Base-by-base conservation (phyloP, 2,329 filamentous ascomycete species). In the Sporothrix schenckii region DNA sequence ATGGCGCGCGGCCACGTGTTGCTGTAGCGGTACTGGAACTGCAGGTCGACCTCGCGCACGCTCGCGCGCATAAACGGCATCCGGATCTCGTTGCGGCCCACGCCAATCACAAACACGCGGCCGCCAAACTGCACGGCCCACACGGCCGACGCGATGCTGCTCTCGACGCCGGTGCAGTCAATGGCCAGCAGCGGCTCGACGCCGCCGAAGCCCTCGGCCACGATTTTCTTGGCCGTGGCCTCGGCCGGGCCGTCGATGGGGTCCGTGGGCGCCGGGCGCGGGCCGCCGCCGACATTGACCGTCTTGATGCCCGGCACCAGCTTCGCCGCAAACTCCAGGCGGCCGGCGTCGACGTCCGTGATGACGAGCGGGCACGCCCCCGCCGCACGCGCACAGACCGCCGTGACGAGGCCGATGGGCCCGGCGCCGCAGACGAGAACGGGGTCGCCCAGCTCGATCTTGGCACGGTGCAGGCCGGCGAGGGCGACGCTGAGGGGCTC, bases 1-100 rank as follows among this genome's bases (percentile, higher is more conserved):
- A 98, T 97, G 56, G 95, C 94, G 73, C 92, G 88, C 47, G 94
- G 95, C 94, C 94, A 98, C 27, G 93, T 97, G 83, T 98, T 97
- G 83, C 87, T 88, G 84, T 98, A 98, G 72, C 95, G 88, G 84
- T 98, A 98, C 83, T 98, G 94, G 81, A 97, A 95, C 82, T 97
- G 92, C 72, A 98, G 84, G 81, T 98, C 94, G 75, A 98, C 91
- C 83, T 98, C 95, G 74, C 92, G 88, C 6, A 94, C 94, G 76
- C 91, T 94, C 71, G 94, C 87, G 67, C 93, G 84, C 94, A 97
- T 97, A 80, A 98, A 98, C 39, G 94, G 94, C 74, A 98, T 91
- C 81, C 88, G 93, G 84, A 98, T 95, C 84, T 97, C 92, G 79
- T 95, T 94, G 85, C 92, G 94, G 75, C 94, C 95, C 2, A 98